Conservation (phyloP, 2,329 filamentous ascomycete species). For the Nannizziopsis barbatae region DNA sequence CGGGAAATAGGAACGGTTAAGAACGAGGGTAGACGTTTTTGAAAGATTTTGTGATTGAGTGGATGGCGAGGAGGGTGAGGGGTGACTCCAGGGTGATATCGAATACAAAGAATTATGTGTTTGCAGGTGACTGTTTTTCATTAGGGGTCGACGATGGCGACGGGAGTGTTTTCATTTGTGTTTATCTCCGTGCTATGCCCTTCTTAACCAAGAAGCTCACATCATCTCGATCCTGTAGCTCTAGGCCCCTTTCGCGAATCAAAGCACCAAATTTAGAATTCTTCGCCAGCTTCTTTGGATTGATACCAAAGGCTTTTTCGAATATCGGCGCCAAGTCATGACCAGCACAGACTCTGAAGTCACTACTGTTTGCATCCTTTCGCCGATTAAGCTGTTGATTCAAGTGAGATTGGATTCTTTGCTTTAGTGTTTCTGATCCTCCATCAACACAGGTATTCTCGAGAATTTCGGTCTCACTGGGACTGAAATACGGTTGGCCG, state of each 20-base stretch:
- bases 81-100: too few species aligned
- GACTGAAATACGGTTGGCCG: constrained; percentile 19
- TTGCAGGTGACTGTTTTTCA: too few species aligned
- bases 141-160: too few species aligned
- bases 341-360: constrained; percentile 26
- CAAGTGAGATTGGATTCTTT: constrained; percentile 3
- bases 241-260: neutral
- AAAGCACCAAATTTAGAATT: neutral
- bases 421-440: constrained; percentile 1
- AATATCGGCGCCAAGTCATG: constrained; percentile 26
- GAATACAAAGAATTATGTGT: too few species aligned
- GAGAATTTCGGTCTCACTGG: constrained; percentile 13
- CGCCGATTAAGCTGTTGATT: constrained; percentile 16
- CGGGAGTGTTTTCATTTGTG: too few species aligned
- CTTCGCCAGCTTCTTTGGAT: constrained; percentile 19
- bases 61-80: too few species aligned
- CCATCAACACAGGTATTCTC: constrained; percentile 1
- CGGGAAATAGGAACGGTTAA: too few species aligned
- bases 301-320: constrained; percentile 21
- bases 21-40: too few species aligned
- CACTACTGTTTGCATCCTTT: constrained; percentile 21
- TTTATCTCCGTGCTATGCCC: too few species aligned
- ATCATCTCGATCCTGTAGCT: constrained; percentile 1
- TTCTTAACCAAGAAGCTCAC: neutral
- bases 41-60: too few species aligned